These are phyloP conservation scores for Mimosa bimucronata DNA, from an alignment of 306 rosid genomes.

Conservation along the genomic window DNA sequence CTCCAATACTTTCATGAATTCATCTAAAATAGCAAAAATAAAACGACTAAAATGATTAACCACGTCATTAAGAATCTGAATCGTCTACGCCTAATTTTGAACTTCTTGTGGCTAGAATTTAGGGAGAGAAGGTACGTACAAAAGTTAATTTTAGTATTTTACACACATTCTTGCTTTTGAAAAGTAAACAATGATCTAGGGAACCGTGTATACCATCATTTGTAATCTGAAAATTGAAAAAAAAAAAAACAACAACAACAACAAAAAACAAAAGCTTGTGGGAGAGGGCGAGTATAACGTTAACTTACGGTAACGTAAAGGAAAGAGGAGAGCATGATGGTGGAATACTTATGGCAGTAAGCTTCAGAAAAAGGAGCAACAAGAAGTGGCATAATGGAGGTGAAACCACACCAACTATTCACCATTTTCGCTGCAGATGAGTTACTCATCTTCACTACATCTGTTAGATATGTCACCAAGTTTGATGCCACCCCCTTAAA, in stretches of 20 bases:
- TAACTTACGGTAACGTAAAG: conserved; percentile 76
- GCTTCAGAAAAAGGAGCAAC: conserved; percentile 88
- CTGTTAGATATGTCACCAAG: conserved; percentile 83
- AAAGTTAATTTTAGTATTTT: background rate
- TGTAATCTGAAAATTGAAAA: background rate
- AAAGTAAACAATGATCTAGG: background rate
- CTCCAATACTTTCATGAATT: background rate
- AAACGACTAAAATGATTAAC: background rate
- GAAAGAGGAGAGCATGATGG: conserved; percentile 69
- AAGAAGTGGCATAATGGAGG: conserved; percentile 83
- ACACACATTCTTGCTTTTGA: background rate
- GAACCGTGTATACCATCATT: background rate
- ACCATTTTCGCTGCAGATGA: conserved; percentile 95
- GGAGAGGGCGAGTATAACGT: conserved; percentile 39
- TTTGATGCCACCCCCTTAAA: conserved; percentile 95
- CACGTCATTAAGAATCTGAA: background rate
- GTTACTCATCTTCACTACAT: conserved; percentile 79
- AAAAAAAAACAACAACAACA: background rate
- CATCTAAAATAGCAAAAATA: background rate
- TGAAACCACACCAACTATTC: conserved; percentile 86
- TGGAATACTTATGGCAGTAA: conserved; percentile 78
- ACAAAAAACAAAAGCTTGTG: too few relatives aligned
- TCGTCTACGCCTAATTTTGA: background rate
- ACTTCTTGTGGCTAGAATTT: background rate
- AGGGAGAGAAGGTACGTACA: background rate